phyloP scores from a whole-genome alignment of 2,329 filamentous ascomycete genomes.

The Furcasterigmium sp. region DNA sequence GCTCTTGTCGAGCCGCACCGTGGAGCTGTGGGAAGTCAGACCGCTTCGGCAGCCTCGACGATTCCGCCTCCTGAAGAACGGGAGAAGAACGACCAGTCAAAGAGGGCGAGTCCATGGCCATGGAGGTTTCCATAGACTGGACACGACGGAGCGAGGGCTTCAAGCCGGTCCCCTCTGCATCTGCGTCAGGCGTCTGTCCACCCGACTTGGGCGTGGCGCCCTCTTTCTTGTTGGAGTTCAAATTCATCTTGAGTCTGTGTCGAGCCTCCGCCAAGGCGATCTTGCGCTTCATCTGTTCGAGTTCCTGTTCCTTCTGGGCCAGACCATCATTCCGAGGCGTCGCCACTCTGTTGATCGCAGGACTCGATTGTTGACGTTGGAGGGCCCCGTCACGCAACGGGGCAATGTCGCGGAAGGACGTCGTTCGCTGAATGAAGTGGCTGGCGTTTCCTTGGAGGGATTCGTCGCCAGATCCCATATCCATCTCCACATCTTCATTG shows the following conservation, averaged over 20 bases:
- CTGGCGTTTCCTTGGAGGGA: conserved; percentile 30
- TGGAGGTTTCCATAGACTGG: conserved; percentile 12
- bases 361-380: conserved; percentile 34
- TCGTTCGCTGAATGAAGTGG: conserved; percentile 33
- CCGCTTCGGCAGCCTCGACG: conserved; percentile 19
- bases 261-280: conserved; percentile 56
- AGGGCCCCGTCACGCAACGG: conserved; percentile 33
- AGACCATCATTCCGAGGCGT: conserved; percentile 38
- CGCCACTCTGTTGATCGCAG: conserved; percentile 22
- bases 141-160: conserved; percentile 10
- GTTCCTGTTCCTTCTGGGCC: conserved; percentile 49
- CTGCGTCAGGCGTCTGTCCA: conserved; percentile 6
- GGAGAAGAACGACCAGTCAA: conserved; percentile 14
- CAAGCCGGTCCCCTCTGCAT: conserved; percentile 7
- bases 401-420: conserved; percentile 38
- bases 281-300: conserved; percentile 54
- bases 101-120: conserved; percentile 9
- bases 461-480: conserved; percentile 52
- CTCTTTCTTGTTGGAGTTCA: conserved; percentile 3
- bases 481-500: conserved; percentile 63
- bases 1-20: conserved; percentile 11
- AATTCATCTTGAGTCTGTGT: conserved; percentile 33
- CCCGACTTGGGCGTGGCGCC: conserved; percentile 5
- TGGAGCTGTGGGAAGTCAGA: conserved; percentile 7
- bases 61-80: conserved; percentile 13